Percentiles rank a stretch among this genome's conserved stretches.
These are phyloP conservation scores for Lecanoromycetidae sp. DNA, from an alignment of 2,329 filamentous ascomycete species.

Conservation along the genomic window DNA sequence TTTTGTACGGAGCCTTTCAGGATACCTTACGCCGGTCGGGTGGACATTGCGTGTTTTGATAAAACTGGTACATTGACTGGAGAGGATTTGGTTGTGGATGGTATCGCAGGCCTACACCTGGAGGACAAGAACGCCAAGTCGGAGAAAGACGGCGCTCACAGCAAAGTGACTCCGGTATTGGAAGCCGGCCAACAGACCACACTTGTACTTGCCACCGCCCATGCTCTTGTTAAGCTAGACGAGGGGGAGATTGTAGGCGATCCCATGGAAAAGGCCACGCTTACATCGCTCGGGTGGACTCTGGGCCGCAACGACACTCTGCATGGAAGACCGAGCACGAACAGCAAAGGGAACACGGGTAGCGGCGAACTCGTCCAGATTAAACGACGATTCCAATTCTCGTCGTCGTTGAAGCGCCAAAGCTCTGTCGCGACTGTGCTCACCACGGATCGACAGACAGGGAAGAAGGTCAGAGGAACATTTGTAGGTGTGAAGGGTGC, in stretches of 20 bases:
- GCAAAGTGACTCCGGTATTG: slow-evolving; percentile 58
- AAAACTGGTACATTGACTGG: slow-evolving; percentile 96
- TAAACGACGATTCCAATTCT: slow-evolving; percentile 96
- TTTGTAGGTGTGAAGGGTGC: slow-evolving; percentile 95
- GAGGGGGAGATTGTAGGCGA: slow-evolving; percentile 96
- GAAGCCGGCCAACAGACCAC: slow-evolving; percentile 70
- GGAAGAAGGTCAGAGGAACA: slow-evolving; percentile 67
- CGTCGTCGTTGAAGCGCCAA: slow-evolving; percentile 87
- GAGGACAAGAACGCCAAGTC: slow-evolving; percentile 53
- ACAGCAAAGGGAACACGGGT: slow-evolving; percentile 34
- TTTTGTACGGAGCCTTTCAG: slow-evolving; percentile 99
- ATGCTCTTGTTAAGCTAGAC: slow-evolving; percentile 89
- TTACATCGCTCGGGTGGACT: slow-evolving; percentile 79
- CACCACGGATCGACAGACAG: slow-evolving; percentile 57
- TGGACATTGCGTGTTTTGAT: slow-evolving; percentile 95
- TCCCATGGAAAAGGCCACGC: slow-evolving; percentile 96
- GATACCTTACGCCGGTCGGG: slow-evolving; percentile 88
- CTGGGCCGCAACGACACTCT: slow-evolving; percentile 83
- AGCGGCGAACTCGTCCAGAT: slow-evolving; percentile 73
- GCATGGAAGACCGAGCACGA: slow-evolving; percentile 49
- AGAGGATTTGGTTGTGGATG: slow-evolving; percentile 92
- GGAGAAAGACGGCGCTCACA: slow-evolving; percentile 73
- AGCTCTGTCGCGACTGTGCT: slow-evolving; percentile 82
- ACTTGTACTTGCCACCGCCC: slow-evolving; percentile 83
- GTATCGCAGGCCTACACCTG: slow-evolving; percentile 78